Base-by-base conservation (phyloP, 257 asterid genomes). In the Ehretia macrophylla region DNA sequence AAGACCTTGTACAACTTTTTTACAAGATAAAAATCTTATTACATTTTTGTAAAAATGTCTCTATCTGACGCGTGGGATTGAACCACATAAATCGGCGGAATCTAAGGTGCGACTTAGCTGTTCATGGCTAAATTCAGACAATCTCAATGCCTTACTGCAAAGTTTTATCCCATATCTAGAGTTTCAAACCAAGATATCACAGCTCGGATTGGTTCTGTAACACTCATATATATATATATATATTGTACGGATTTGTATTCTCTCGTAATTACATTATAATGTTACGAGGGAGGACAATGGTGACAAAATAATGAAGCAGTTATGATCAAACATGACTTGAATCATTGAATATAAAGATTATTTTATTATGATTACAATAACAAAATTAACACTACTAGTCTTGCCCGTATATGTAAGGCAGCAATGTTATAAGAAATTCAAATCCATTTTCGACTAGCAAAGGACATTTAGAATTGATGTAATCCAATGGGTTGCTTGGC, bases 51-150 rank as follows among this genome's bases (percentile, higher is more conserved):
- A 27, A 1, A 27, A 1, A 27, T 27, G 73, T 65, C 51, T 56
- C 53, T 39, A 46, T 62, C 60, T n/a, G 71, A 72, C 80, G 68
- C 65, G 78, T 66, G 44, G 69, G 59, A 50, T 42, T 19, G 18
- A 38, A 16, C 47, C 90, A 75, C 42, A 46, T 61, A 73, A 55
- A 56, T 39, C 83, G 90, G 71, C 81, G 81, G 85, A 75, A 75
- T 79, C 80, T 63, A 59, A 64, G 89, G 76, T 74, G 45, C 19
- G 64, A 67, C 70, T 51, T 55, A 62, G 67, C 50, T 66, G 54
- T 61, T 60, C 32, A 60, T 64, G 82, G 56, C 88, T 67, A 84
- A 66, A 79, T 84, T 77, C 92, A 72, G 66, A 55, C 64, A 66
- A 84, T 74, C 77, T 67, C 40, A 56, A 52, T 14, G 11, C 4